These are phyloP conservation scores for Arxiozyma telluris DNA, from an alignment of 1,139 yeast genomes.

Conservation along the genomic window DNA sequence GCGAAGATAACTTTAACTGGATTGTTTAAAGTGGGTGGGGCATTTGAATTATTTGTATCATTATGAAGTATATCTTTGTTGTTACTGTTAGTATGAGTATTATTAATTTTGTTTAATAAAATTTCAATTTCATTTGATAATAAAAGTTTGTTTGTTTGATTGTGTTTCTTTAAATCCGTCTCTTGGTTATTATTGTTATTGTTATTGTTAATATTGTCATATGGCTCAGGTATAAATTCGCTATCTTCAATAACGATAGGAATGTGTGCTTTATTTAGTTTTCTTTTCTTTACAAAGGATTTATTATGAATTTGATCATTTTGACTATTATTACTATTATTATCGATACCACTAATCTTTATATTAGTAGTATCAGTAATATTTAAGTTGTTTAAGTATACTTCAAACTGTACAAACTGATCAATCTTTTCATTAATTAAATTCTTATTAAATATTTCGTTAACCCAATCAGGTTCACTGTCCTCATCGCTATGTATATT, in stretches of 20 bases:
- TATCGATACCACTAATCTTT: too few species aligned
- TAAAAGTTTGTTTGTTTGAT: conserved; percentile 3
- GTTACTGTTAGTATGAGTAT: conserved; percentile 18
- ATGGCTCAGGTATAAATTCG: conserved; percentile 24
- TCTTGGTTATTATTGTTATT: background rate
- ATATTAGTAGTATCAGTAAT: background rate
- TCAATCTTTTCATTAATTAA: conserved; percentile 29
- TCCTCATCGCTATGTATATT: conserved; percentile 29
- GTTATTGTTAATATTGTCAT: conserved; percentile 28
- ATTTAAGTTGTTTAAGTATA: conserved; percentile 11
- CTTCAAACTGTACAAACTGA: conserved; percentile 34
- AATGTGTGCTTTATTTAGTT: conserved; percentile 10
- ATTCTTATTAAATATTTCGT: conserved; percentile 35
- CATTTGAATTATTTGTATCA: background rate
- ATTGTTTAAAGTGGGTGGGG: conserved; percentile 20
- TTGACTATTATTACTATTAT: background rate
- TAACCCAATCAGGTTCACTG: conserved; percentile 58
- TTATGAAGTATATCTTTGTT: background rate
- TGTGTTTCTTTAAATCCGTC: conserved; percentile 2
- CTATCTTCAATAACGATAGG: conserved; percentile 21
- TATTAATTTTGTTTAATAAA: conserved; percentile 36
- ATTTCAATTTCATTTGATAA: conserved; percentile 39
- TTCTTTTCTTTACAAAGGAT: conserved; percentile 7
- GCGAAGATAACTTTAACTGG: conserved; percentile 54
- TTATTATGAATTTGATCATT: too few species aligned